Base-by-base conservation (phyloP, 2,329 filamentous ascomycete species). In the Dothidotthia symphoricarpi region DNA sequence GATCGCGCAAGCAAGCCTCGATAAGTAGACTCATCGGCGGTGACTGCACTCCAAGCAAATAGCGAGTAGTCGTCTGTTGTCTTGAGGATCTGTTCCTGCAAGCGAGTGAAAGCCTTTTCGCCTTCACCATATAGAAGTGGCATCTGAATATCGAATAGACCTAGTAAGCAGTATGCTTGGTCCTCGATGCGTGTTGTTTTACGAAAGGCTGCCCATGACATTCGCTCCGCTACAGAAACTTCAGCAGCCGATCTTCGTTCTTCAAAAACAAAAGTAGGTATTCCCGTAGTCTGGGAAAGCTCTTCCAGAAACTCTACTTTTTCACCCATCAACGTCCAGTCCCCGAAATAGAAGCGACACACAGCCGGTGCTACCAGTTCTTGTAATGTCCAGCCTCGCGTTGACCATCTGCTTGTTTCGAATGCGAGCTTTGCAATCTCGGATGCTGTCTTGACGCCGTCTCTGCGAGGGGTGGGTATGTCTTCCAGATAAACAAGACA, bases 81-180 rank as follows among this genome's bases (percentile, higher is more conserved):
- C 28, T 54, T 58, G 16, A 61, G 43, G 5, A 61, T 55, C 29
- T 59, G 56, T 38, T 59, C 56, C 26, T 61, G 57, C 2, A 61
- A 33, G 2, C 57, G 45, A 3, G 51, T 39, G 19, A 61, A 61
- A 7, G 57, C 56, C 17, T 59, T 59, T 7, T 46, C 42, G 2
- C 60, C 60, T 39, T 61, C 57, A 6, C 56, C 57, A 28, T 61
- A 61, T 1, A 61, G 39, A 3, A 60, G 28, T 12, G 57, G 56
- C 55, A 61, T 59, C 6, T 60, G 53, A 11, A 61, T 57, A 29
- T 58, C 58, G 41, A 64, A 64, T 8, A 64, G 50, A 2, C 60
- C 60, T 1, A 63, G 49, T 2, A 63, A 33, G 17, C 49, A 56
- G 22, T 63, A 63, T n/a, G 57, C 60, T 1, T 40, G 42, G 33